A percentile compares a stretch with the other conserved stretches of the same genome.
These are phyloP conservation scores for Coemansia linderi DNA, from an alignment of 371 early-diverging fungal genomes.

Conservation along the genomic window DNA sequence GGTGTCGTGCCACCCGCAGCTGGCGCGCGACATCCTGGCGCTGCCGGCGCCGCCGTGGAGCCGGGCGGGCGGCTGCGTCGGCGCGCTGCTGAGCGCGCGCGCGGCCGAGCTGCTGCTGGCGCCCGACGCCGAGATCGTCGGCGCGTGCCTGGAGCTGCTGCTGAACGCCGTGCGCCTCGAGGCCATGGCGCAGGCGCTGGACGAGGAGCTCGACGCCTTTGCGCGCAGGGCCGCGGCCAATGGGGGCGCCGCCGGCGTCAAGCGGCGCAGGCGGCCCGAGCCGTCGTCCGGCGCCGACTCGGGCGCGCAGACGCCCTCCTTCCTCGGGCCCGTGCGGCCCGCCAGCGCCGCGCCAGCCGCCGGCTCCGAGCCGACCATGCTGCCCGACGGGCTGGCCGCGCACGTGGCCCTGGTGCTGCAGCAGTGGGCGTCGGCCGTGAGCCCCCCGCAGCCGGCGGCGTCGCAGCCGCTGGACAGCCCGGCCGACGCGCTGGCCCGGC, in stretches of 20 bases:
- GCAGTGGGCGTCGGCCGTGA: constrained; percentile 47
- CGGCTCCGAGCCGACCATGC: constrained; percentile 34
- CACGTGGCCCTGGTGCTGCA: constrained; percentile 44
- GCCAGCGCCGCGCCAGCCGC: background rate
- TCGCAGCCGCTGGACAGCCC: constrained; percentile 11
- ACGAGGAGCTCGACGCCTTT: constrained; percentile 38
- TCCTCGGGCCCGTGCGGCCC: constrained; percentile 28
- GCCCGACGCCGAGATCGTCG: constrained; percentile 37
- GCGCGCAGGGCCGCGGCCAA: constrained; percentile 1
- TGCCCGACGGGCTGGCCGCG: constrained; percentile 40
- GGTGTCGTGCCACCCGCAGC: constrained; percentile 49
- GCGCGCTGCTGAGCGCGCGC: constrained; percentile 36
- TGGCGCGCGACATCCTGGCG: constrained; percentile 45
- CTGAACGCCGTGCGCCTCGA: constrained; percentile 47
- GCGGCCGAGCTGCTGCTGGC: constrained; percentile 39
- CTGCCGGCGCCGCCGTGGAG: constrained; percentile 32
- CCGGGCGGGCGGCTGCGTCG: constrained; percentile 1
- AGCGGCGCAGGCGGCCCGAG: constrained; percentile 15
- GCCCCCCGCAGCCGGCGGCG: constrained; percentile 18
- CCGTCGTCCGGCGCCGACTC: constrained; percentile 31
- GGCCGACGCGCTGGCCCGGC: background rate
- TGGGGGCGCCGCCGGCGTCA: background rate
- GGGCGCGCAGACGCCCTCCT: constrained; percentile 44
- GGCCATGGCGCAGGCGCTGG: constrained; percentile 42
- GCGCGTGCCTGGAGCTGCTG: constrained; percentile 44